A percentile compares a stretch with the other conserved stretches of the same genome.
Conservation (phyloP, 2,329 filamentous ascomycete genomes). For the Salinomyces thailandicus region DNA sequence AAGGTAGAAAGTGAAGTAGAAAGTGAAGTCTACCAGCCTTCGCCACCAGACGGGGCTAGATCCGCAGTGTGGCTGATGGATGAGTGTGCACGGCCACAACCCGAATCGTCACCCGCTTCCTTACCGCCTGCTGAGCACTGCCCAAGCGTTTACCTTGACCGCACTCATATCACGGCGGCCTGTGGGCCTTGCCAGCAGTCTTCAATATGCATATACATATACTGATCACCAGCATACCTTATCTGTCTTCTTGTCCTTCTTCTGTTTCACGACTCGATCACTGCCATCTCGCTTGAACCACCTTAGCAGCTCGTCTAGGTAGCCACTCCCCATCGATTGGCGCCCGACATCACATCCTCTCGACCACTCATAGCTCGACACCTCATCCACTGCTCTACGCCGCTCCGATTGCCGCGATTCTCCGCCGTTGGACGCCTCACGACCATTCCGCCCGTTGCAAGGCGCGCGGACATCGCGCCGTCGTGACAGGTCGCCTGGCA, state of each 20-base stretch:
- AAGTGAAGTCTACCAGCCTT: too few species aligned
- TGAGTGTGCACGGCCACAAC: too few species aligned
- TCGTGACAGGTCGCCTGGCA: slow-evolving; percentile 2
- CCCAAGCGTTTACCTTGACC: too few species aligned
- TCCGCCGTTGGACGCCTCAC: not conserved
- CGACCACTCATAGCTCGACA: slow-evolving; percentile 3
- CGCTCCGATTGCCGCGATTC: not conserved
- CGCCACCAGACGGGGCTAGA: too few species aligned
- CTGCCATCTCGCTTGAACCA: too few species aligned
- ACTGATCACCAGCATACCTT: not conserved
- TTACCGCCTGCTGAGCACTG: too few species aligned
- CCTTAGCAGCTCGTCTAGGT: too few species aligned
- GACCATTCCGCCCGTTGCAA: not conserved
- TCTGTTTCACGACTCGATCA: not conserved
- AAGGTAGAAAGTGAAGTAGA: too few species aligned
- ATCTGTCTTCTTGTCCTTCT: not conserved
- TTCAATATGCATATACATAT: not conserved
- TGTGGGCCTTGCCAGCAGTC: not conserved
- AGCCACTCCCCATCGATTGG: not conserved
- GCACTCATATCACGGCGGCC: not conserved
- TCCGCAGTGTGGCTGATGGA: too few species aligned
- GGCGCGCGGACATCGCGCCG: not conserved
- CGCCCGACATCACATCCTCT: not conserved
- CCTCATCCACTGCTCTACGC: not conserved
- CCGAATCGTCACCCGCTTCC: too few species aligned